Percentiles rank a stretch among this genome's conserved stretches.
These are phyloP conservation scores for Brassica cretica DNA, from an alignment of 345 rosid species.

Conservation along the genomic window DNA sequence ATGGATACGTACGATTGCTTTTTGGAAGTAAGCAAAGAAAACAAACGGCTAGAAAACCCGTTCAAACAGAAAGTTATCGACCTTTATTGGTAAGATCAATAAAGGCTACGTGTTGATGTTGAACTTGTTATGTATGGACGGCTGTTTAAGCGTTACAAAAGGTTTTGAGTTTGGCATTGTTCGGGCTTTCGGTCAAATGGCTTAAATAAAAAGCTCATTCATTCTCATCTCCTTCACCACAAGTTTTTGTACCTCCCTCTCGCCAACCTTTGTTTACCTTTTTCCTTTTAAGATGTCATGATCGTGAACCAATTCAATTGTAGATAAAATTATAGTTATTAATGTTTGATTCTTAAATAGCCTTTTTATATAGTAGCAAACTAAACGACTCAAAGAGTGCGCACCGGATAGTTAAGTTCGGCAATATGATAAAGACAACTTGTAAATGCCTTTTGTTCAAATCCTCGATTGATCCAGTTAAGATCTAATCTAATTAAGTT, in stretches of 20 bases:
- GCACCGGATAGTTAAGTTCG: not conserved
- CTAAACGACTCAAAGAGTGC: not conserved
- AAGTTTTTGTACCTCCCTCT: not conserved
- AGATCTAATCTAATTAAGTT: not conserved
- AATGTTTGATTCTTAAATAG: not conserved
- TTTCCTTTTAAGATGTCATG: not conserved
- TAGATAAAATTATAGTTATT: not conserved
- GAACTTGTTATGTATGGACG: conserved; percentile 22
- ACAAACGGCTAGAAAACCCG: conserved; percentile 2
- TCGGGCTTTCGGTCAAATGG: conserved; percentile 24
- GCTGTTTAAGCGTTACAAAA: conserved; percentile 5
- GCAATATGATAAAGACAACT: not conserved
- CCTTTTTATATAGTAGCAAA: not conserved
- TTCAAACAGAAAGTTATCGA: not conserved
- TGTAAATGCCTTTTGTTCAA: not conserved
- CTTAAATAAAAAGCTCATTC: not conserved
- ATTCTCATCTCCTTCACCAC: not conserved
- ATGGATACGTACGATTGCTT: not conserved
- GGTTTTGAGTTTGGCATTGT: conserved; percentile 35
- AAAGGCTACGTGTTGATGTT: conserved; percentile 34
- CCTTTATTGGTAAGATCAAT: conserved; percentile 27
- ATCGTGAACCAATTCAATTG: not conserved
- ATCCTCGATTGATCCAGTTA: not conserved
- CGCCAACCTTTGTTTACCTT: conserved; percentile 29
- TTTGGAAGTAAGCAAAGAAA: conserved; percentile 9